Conservation (phyloP, 495 filamentous ascomycete species). For the Neurospora cerealis region DNA sequence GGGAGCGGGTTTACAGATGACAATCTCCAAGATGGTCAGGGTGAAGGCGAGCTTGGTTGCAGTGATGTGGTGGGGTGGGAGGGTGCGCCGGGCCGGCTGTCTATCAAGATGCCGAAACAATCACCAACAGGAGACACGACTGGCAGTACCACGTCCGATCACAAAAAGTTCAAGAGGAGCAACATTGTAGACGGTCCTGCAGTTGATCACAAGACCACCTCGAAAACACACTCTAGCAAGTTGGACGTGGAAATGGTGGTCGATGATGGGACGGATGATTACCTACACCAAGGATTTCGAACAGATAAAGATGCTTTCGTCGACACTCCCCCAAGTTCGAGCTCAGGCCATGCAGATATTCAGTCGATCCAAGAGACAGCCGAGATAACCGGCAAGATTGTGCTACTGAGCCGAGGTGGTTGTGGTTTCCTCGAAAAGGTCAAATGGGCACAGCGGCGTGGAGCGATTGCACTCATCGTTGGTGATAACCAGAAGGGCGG, state of each 20-base stretch:
- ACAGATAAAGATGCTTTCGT: constrained; percentile 21
- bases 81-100: constrained; percentile 27
- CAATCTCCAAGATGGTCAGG: constrained; percentile 47
- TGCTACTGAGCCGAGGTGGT: constrained; percentile 80
- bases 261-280: constrained; percentile 86
- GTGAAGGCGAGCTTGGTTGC: constrained; percentile 88
- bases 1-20: constrained; percentile 84
- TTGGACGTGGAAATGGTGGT: constrained; percentile 11
- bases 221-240: constrained; percentile 12
- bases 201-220: constrained; percentile 13
- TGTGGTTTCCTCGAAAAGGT: constrained; percentile 97
- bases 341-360: constrained; percentile 72
- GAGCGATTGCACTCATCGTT: constrained; percentile 82
- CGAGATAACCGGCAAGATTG: constrained; percentile 88
- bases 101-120: constrained; percentile 10
- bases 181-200: constrained; percentile 12
- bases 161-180: constrained; percentile 11
- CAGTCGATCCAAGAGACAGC: constrained; percentile 90
- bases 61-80: constrained; percentile 95
- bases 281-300: constrained; percentile 61
- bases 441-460: constrained; percentile 88
- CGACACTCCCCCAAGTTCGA: constrained; percentile 26
- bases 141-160: background rate
- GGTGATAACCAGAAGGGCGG: constrained; percentile 86
- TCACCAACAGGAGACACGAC: constrained; percentile 13